A percentile compares a stretch with the other conserved stretches of the same genome.
These are phyloP conservation scores for Acanthamoeba quina DNA, from an alignment of 208 protist species.

Conservation along the genomic window DNA sequence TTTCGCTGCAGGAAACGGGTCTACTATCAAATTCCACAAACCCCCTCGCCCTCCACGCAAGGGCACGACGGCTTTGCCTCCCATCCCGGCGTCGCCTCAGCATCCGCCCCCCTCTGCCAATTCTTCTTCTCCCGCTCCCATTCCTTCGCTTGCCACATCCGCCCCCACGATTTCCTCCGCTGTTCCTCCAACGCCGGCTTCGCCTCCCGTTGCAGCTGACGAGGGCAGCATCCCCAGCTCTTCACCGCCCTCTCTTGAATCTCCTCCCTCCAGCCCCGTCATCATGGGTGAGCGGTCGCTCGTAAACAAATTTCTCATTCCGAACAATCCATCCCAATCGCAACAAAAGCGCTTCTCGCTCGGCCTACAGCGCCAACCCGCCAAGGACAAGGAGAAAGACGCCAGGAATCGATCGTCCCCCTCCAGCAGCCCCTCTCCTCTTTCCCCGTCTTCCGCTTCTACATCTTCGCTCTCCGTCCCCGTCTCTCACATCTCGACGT, in stretches of 20 bases:
- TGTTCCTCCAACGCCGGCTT: background rate
- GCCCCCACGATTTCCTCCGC: background rate
- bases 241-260: background rate
- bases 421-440: background rate
- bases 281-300: background rate
- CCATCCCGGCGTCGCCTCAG: background rate
- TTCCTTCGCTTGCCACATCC: background rate
- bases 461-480: background rate
- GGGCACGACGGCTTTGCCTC: background rate
- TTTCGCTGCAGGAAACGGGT: slow-evolving; percentile 24
- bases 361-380: slow-evolving; percentile 14
- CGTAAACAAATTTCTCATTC: slow-evolving; percentile 58
- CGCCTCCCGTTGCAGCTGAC: background rate
- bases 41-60: slow-evolving; percentile 36
- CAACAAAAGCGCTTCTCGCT: slow-evolving; percentile 50
- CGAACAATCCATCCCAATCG: background rate
- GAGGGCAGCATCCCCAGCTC: background rate
- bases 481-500: background rate
- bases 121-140: background rate
- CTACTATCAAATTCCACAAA: slow-evolving; percentile 31
- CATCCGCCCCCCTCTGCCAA: background rate
- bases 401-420: background rate
- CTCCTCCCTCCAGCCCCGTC: background rate
- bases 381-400: slow-evolving; percentile 33
- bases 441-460: background rate